Conservation (phyloP, 495 filamentous ascomycete genomes). For the Clavariopsis aquatica region DNA sequence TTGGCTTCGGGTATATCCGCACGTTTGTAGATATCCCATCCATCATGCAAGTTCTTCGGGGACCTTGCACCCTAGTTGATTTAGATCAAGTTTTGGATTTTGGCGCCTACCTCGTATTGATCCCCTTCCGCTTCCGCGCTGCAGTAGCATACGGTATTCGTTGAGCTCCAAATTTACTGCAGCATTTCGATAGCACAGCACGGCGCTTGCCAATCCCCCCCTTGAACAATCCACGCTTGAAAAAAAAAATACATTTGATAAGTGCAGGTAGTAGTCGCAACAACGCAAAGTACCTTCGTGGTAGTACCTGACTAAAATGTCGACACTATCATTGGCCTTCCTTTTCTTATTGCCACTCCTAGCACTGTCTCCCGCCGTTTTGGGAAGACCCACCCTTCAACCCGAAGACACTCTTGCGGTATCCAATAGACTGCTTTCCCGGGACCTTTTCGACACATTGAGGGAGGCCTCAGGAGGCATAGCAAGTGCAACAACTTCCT, state of each 20-base stretch:
- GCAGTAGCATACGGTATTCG: neutral
- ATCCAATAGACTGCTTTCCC: neutral
- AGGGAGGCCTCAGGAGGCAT: neutral
- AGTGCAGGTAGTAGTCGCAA: neutral
- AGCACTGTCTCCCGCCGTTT: neutral
- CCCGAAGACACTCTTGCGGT: neutral
- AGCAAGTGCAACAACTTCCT: neutral
- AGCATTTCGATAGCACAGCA: neutral
- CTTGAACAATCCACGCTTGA: neutral
- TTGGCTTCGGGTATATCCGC: neutral
- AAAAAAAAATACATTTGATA: slow-evolving; percentile 3
- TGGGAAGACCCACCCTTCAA: neutral
- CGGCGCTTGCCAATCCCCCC: neutral
- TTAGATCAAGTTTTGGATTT: neutral
- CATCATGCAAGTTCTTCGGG: neutral
- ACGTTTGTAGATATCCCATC: neutral
- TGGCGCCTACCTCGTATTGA: neutral
- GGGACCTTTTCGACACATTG: neutral
- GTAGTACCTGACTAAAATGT: neutral
- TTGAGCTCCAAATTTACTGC: neutral
- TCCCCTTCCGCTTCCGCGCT: slow-evolving; percentile 6
- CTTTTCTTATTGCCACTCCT: neutral
- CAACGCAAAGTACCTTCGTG: neutral
- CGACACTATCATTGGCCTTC: neutral
- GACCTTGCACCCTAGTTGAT: neutral